These are phyloP conservation scores for Neonectria neomacrospora DNA, from an alignment of 2,329 filamentous ascomycete genomes.

Conservation along the genomic window DNA sequence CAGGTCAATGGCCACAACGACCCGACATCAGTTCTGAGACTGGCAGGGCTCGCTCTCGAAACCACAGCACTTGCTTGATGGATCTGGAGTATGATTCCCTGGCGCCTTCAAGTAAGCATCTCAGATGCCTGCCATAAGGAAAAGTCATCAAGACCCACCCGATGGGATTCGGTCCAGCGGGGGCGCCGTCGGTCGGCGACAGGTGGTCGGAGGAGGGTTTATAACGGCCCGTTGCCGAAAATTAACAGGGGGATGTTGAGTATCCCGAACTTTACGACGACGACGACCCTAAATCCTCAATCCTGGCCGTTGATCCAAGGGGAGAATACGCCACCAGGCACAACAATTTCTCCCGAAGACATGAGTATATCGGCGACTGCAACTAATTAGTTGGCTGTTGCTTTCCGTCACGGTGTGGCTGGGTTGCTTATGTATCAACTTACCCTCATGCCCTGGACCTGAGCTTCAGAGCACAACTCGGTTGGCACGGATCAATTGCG, in stretches of 20 bases:
- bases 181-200: not conserved
- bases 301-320: not conserved
- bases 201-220: not conserved
- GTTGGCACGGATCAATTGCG: not conserved
- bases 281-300: not conserved
- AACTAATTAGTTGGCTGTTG: not conserved
- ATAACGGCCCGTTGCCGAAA: not conserved
- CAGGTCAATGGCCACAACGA: not conserved
- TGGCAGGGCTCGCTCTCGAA: not conserved
- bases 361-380: not conserved
- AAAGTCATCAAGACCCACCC: not conserved
- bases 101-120: not conserved
- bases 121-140: not conserved
- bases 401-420: not conserved
- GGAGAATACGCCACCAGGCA: not conserved
- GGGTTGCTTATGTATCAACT: not conserved
- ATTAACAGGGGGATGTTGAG: not conserved
- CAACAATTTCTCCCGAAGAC: not conserved
- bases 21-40: not conserved
- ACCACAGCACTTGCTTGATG: not conserved
- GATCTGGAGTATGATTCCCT: not conserved
- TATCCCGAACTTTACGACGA: not conserved
- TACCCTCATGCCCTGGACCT: not conserved
- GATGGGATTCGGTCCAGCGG: not conserved
- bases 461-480: not conserved